A percentile compares a stretch with the other conserved stretches of the same genome.
Evolutionary conservation across 371 early-diverging fungal genomes (phyloP).

Genomic region (Apophysomyces sp.): DNA sequence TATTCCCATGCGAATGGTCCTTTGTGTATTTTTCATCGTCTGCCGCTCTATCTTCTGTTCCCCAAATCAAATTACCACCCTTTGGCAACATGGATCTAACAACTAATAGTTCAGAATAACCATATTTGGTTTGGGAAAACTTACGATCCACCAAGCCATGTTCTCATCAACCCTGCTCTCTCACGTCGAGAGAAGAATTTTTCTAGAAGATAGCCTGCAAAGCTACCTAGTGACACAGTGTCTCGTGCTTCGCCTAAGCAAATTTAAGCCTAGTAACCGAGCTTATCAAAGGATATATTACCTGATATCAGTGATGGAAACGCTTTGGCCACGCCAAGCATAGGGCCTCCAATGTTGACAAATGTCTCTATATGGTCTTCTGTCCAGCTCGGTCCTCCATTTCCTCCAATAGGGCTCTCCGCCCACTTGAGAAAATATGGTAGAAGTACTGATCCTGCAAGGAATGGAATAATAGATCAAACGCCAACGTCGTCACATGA

Average conservation of each 20-base stretch:
- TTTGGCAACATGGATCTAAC: constrained; percentile 74
- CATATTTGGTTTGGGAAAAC: not conserved
- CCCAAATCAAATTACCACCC: constrained; percentile 88
- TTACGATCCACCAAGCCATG: constrained; percentile 77
- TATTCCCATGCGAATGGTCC: constrained; percentile 39
- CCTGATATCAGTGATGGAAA: constrained; percentile 73
- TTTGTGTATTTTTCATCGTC: constrained; percentile 49
- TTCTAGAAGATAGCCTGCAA: constrained; percentile 82
- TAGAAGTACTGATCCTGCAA: constrained; percentile 71
- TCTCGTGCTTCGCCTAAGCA: constrained; percentile 79
- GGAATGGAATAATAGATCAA: not conserved
- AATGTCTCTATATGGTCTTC: constrained; percentile 80
- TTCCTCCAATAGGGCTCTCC: constrained; percentile 69
- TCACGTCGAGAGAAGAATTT: constrained; percentile 83
- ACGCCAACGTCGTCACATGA: not conserved
- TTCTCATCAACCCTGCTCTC: constrained; percentile 74
- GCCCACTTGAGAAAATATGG: constrained; percentile 95
- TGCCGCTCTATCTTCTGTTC: constrained; percentile 61
- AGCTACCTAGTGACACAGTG: constrained; percentile 79
- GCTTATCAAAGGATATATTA: not conserved
- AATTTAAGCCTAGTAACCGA: not conserved
- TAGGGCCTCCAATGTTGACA: constrained; percentile 87
- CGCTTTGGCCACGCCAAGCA: constrained; percentile 90
- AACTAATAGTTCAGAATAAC: not conserved
- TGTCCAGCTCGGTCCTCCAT: constrained; percentile 80